Conservation (phyloP, 176 grass and related monocot genomes). For the Oryza officinalis region DNA sequence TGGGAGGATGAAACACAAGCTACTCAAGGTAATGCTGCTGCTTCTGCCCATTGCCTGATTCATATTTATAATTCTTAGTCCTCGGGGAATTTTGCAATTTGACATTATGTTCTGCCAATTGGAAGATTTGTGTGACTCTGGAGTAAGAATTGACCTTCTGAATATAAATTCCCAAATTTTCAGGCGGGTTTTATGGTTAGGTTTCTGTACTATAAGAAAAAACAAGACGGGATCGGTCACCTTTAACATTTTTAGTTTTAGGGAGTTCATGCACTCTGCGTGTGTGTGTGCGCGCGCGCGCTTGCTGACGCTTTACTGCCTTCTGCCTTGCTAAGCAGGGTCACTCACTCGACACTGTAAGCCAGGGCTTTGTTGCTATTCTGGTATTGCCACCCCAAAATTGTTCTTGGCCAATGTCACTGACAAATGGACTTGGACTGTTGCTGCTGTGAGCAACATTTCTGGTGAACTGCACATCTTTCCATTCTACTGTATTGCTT, state of each 20-base stretch:
- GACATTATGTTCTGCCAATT: not conserved
- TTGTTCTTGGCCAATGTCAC: conserved; percentile 12
- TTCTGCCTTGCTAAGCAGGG: not conserved
- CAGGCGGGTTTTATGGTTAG: not conserved
- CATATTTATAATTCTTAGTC: not conserved
- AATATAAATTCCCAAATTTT: not conserved
- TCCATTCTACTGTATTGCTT: not conserved
- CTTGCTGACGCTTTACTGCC: conserved; percentile 29
- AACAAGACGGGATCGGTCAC: not conserved
- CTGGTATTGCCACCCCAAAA: not conserved
- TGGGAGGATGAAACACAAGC: conserved; percentile 42
- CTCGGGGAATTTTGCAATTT: not conserved
- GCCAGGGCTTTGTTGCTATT: not conserved
- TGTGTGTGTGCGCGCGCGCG: conserved; percentile 1
- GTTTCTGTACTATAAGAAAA: not conserved
- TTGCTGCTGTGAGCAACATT: not conserved
- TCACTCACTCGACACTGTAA: not conserved
- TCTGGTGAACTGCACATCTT: not conserved
- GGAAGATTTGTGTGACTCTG: not conserved
- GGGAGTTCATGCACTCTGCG: conserved; percentile 35
- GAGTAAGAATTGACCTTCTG: not conserved
- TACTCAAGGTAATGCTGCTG: conserved; percentile 38
- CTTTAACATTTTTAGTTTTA: not conserved
- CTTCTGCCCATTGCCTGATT: not conserved
- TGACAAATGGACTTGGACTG: not conserved